Percentiles rank a stretch among this genome's conserved stretches.
These are phyloP conservation scores for Cytospora paraplurivora DNA, from an alignment of 2,329 filamentous ascomycete genomes.

Conservation along the genomic window DNA sequence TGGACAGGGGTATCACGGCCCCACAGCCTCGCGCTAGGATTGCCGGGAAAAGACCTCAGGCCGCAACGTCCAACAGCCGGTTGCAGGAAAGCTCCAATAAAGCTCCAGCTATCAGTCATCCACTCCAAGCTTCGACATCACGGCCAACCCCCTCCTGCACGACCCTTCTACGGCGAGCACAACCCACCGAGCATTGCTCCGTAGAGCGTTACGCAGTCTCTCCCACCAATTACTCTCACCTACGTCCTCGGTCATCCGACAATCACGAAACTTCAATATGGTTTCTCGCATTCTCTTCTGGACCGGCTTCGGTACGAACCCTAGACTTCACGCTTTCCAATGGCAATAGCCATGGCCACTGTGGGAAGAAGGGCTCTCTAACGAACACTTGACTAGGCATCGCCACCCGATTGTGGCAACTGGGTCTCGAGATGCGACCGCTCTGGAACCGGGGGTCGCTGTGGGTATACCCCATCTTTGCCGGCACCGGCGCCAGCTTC, in stretches of 20 bases:
- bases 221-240: conserved; percentile 11
- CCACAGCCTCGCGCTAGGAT: neutral
- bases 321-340: conserved; percentile 16
- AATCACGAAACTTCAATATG: conserved; percentile 45
- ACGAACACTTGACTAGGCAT: conserved; percentile 62
- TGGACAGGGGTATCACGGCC: conserved; percentile 1
- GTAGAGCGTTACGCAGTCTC: conserved; percentile 6
- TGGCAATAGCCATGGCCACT: neutral
- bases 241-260: conserved; percentile 1
- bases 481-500: conserved; percentile 82
- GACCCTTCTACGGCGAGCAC: conserved; percentile 12
- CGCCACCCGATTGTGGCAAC: conserved; percentile 90
- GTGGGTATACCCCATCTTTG: conserved; percentile 92
- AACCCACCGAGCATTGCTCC: conserved; percentile 20
- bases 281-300: conserved; percentile 74
- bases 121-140: conserved; percentile 7
- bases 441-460: conserved; percentile 83
- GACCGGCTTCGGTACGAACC: conserved; percentile 82
- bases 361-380: neutral
- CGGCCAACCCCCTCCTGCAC: neutral
- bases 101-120: conserved; percentile 19
- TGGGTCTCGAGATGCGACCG: conserved; percentile 97
- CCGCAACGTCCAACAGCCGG: conserved; percentile 22
- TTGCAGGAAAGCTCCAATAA: conserved; percentile 23
- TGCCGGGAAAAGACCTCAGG: conserved; percentile 28